Evolutionary conservation across 2,329 filamentous ascomycete species (phyloP), one percentile per base, ranked within the genome.

Genomic region (Aspergillus novofumigatus): DNA sequence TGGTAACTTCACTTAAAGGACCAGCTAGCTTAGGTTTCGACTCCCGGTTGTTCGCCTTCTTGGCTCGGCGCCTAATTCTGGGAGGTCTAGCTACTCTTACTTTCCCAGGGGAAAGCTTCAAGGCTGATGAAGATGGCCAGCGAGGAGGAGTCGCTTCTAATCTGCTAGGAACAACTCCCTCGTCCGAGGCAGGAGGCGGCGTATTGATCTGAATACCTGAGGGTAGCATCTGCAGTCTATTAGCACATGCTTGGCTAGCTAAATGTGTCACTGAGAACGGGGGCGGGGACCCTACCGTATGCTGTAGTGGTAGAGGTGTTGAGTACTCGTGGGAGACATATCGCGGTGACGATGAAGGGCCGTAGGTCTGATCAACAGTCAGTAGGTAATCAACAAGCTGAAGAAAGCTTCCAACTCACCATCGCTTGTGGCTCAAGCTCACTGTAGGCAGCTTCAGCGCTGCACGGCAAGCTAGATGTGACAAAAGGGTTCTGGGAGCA

Each of bases 1-100:
- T 61, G 14, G 69, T 70, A 29, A 69, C 28, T 41, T 67, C 57
- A 49, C 70, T 72, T 50, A 73, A 42, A 1, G 70, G 69, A 2
- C 56, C 63, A 2, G 58, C 49, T 9, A 70, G 29, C 2, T 54
- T 48, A 26, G 58, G 51, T 20, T 44, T 56, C 17, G 48, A 11
- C 3, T 59, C 57, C 10, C 45, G 45, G 8, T 58, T 51, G 28
- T 29, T 60, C 35, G 42, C 17, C 49, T 58, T 62, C 45, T 51
- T 58, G 23, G 42, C 21, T 45, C 56, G 59, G 26, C 59, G 58
- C n/a, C 58, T 54, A 45, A 26, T 52, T 28, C 54, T 63, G 45
- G 53, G 57, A 14, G 45, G 55, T 49, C 49, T 66, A 42, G 50
- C 52, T 29, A 51, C 59, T 56, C 53, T 61, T 10, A 45, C 56